phyloP scores from a whole-genome alignment of 345 rosid genomes.

The Citrus glauca region DNA sequence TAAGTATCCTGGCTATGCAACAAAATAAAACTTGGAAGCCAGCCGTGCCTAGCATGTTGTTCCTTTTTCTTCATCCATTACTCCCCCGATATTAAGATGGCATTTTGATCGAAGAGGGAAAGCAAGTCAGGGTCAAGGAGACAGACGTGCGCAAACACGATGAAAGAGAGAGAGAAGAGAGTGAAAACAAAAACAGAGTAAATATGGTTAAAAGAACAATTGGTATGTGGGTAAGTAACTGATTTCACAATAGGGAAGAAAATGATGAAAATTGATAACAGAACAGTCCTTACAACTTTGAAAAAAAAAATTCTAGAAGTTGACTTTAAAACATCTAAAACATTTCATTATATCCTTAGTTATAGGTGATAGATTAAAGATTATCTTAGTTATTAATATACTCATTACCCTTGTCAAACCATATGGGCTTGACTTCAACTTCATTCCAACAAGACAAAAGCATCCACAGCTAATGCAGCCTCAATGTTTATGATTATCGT shows the following conservation, averaged over 20 bases:
- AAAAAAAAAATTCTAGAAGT: neutral
- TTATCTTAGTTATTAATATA: too few species aligned
- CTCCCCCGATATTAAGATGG: neutral
- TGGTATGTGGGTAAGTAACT: neutral
- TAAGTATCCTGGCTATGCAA: neutral
- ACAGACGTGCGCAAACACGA: neutral
- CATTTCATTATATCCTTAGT: neutral
- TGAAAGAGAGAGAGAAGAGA: neutral
- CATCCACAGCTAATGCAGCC: neutral
- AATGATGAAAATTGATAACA: neutral
- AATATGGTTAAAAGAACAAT: neutral
- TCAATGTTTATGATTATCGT: neutral
- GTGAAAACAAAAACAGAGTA: neutral
- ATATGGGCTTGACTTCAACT: neutral
- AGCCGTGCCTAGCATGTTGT: neutral
- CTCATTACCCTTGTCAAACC: neutral
- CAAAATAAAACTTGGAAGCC: neutral
- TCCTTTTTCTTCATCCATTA: neutral
- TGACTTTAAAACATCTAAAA: neutral
- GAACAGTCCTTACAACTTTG: neutral
- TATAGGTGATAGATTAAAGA: neutral
- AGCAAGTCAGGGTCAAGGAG: neutral
- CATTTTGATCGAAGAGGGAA: neutral
- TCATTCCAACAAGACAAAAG: neutral
- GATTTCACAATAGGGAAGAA: neutral